Evolutionary conservation across 495 filamentous ascomycete genomes (phyloP).

Genomic region (Bryoglossum gracile): DNA sequence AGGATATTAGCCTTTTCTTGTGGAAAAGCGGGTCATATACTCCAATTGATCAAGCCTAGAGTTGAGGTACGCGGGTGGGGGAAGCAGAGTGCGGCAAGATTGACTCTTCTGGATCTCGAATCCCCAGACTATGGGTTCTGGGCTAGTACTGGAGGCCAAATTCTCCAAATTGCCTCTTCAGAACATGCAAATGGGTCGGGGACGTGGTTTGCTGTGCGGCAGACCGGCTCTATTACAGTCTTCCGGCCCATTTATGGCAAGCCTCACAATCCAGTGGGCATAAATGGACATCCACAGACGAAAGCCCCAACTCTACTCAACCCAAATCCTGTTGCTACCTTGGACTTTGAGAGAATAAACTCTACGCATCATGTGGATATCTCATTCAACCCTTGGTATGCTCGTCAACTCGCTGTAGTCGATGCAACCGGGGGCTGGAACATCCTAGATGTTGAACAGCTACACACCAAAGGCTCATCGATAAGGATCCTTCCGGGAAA

Average conservation of each 20-base stretch:
- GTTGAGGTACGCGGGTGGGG: slow-evolving; percentile 41
- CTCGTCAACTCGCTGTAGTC: slow-evolving; percentile 56
- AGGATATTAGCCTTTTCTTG: slow-evolving; percentile 40
- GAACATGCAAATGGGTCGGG: slow-evolving; percentile 38
- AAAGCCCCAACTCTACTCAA: slow-evolving; percentile 46
- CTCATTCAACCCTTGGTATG: slow-evolving; percentile 69
- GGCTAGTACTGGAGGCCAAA: slow-evolving; percentile 47
- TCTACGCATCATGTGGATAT: slow-evolving; percentile 60
- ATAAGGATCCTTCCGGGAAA: slow-evolving; percentile 4
- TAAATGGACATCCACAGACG: neutral
- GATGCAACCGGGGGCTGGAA: slow-evolving; percentile 69
- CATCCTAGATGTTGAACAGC: slow-evolving; percentile 55
- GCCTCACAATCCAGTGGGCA: neutral
- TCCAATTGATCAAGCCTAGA: slow-evolving; percentile 40
- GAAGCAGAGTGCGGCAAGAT: slow-evolving; percentile 27
- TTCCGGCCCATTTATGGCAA: slow-evolving; percentile 45
- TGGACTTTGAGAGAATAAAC: slow-evolving; percentile 47
- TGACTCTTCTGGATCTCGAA: slow-evolving; percentile 34
- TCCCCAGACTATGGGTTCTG: slow-evolving; percentile 45
- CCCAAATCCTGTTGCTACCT: slow-evolving; percentile 51
- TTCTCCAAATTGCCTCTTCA: slow-evolving; percentile 62
- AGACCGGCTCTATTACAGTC: slow-evolving; percentile 46
- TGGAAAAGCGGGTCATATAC: slow-evolving; percentile 44
- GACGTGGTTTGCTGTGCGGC: slow-evolving; percentile 58
- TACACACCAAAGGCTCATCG: neutral